A percentile compares a stretch with the other conserved stretches of the same genome.
These are phyloP conservation scores for Flaveria linearis DNA, from an alignment of 129 eudicot genomes.

Conservation along the genomic window DNA sequence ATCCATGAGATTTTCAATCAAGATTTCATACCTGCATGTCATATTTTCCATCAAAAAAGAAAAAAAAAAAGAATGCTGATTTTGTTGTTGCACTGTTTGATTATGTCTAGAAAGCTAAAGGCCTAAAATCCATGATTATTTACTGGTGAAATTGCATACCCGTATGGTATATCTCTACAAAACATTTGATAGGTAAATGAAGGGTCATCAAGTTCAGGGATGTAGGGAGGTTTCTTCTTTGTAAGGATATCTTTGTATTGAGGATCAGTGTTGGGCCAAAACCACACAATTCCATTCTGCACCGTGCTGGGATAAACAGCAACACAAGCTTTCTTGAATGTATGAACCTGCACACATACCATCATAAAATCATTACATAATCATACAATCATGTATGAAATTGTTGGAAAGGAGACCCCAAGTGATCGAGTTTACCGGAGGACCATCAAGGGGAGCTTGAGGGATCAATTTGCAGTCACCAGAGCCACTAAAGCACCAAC, in stretches of 20 bases:
- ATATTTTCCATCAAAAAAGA: not conserved
- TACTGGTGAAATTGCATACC: conserved; percentile 40
- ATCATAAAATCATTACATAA: not conserved
- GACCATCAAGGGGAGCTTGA: conserved; percentile 85
- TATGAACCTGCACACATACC: conserved; percentile 55
- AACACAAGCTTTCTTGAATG: conserved; percentile 67
- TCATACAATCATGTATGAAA: not conserved
- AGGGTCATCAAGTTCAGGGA: conserved; percentile 77
- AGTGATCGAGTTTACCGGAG: conserved; percentile 48
- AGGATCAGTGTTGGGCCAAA: conserved; percentile 75
- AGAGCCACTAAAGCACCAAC: conserved; percentile 83
- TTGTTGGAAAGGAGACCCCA: not conserved
- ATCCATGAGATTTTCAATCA: conserved; percentile 83
- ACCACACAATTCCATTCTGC: conserved; percentile 82
- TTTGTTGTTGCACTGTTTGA: not conserved
- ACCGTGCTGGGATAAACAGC: conserved; percentile 70
- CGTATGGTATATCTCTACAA: conserved; percentile 65
- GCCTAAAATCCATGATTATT: no score
- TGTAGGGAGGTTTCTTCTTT: conserved; percentile 63
- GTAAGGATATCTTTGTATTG: conserved; percentile 50
- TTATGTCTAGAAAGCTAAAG: no score
- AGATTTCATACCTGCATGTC: conserved; percentile 65
- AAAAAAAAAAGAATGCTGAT: no score
- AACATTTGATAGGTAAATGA: conserved; percentile 47
- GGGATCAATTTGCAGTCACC: conserved; percentile 82